Percentiles rank a stretch among this genome's conserved stretches.
These are phyloP conservation scores for Firmiana major DNA, from an alignment of 345 rosid species.

Conservation along the genomic window DNA sequence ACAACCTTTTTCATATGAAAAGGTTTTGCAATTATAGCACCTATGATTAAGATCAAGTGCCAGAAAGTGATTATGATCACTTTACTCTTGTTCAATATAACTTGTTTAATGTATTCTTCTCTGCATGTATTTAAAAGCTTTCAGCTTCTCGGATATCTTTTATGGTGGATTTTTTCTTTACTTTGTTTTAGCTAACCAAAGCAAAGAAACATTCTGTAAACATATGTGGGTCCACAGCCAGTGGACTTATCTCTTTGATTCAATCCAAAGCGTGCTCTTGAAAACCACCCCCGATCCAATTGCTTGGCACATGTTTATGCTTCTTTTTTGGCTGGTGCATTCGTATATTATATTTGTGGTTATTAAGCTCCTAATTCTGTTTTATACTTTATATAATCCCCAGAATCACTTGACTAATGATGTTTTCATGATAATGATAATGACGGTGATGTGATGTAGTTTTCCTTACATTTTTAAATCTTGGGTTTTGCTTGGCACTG, in stretches of 20 bases:
- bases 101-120: not conserved
- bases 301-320: constrained; percentile 77
- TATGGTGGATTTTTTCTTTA: constrained; percentile 10
- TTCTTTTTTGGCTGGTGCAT: constrained; percentile 64
- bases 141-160: constrained; percentile 27
- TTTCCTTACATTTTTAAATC: not conserved
- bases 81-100: constrained; percentile 10
- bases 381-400: constrained; percentile 7
- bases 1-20: constrained; percentile 20
- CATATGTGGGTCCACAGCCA: constrained; percentile 30
- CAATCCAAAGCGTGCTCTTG: constrained; percentile 98
- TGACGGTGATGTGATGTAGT: constrained; percentile 1
- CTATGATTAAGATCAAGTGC: constrained; percentile 51
- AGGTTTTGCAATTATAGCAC: constrained; percentile 51
- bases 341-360: constrained; percentile 19
- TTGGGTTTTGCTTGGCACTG: not conserved
- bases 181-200: constrained; percentile 27
- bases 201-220: constrained; percentile 49
- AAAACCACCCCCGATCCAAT: constrained; percentile 40
- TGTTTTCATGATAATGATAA: not conserved
- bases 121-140: constrained; percentile 36
- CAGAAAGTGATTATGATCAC: constrained; percentile 33
- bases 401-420: constrained; percentile 7
- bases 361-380: constrained; percentile 10
- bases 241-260: constrained; percentile 65